phyloP scores from a whole-genome alignment of 805 yeast species.

The Ogataea polymorpha region DNA sequence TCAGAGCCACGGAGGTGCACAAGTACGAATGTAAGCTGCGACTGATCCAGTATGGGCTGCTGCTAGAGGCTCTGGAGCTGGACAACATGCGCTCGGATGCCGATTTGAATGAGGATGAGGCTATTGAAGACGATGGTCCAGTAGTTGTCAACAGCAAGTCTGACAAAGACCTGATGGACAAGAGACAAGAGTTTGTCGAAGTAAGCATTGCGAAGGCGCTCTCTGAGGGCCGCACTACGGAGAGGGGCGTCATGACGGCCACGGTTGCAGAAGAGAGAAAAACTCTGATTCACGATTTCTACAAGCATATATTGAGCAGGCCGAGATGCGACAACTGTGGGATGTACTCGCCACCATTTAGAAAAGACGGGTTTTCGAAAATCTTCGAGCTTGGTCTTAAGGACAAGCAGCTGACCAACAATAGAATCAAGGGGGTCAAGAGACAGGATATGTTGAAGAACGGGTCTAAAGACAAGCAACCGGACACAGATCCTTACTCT shows the following conservation, averaged over 20 bases:
- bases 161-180: slow-evolving; percentile 44
- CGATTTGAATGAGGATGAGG: slow-evolving; percentile 41
- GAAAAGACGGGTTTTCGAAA: slow-evolving; percentile 93
- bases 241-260: slow-evolving; percentile 73
- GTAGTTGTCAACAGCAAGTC: slow-evolving; percentile 25
- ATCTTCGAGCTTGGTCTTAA: slow-evolving; percentile 83
- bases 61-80: slow-evolving; percentile 71
- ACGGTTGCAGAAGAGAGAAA: slow-evolving; percentile 88
- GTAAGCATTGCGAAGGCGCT: slow-evolving; percentile 70
- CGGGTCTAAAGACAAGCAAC: slow-evolving; percentile 10
- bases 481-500: slow-evolving; percentile 37
- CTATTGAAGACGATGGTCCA: slow-evolving; percentile 42
- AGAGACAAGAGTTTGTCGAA: slow-evolving; percentile 69
- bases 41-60: slow-evolving; percentile 83
- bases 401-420: slow-evolving; percentile 78
- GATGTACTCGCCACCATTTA: slow-evolving; percentile 88
- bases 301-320: slow-evolving; percentile 67
- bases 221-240: slow-evolving; percentile 68
- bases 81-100: slow-evolving; percentile 55
- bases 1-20: slow-evolving; percentile 68
- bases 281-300: slow-evolving; percentile 63
- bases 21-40: slow-evolving; percentile 72
- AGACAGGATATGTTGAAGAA: slow-evolving; percentile 67
- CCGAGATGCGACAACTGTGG: slow-evolving; percentile 95
- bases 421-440: slow-evolving; percentile 73